Conservation (phyloP, 169 alveolate species). For the Plasmodium adleri region DNA sequence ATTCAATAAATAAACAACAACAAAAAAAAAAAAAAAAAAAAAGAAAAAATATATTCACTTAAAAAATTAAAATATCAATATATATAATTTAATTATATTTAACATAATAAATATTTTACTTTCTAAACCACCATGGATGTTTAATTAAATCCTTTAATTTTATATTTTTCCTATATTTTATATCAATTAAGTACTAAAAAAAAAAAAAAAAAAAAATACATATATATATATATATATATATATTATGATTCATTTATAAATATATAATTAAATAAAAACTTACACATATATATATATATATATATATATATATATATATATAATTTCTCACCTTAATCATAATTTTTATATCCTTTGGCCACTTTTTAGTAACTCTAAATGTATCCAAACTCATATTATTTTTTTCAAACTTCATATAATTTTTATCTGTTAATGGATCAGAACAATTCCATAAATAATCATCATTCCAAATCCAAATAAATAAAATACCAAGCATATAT, state of each 20-base stretch:
- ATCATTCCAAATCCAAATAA: conserved; percentile 88
- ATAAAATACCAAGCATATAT: conserved; percentile 72
- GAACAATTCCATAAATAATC: conserved; percentile 86
- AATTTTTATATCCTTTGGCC: conserved; percentile 48
- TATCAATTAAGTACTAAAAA: conserved; percentile 18
- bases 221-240: neutral
- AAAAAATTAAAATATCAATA: no score
- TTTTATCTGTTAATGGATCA: conserved; percentile 81
- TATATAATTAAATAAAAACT: neutral
- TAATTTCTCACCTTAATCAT: conserved; percentile 31
- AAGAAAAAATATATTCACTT: no score
- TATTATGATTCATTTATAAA: no score
- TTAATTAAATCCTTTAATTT: conserved; percentile 39
- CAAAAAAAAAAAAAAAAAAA: no score
- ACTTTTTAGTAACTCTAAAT: conserved; percentile 32
- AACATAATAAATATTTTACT: neutral
- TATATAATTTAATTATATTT: no score
- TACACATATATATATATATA: neutral
- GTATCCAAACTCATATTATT: conserved; percentile 47
- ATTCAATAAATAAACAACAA: no score
- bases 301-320: neutral
- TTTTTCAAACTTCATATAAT: conserved; percentile 49
- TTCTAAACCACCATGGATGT: conserved; percentile 68
- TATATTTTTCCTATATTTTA: conserved; percentile 27
- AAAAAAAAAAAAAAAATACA: neutral